Base-by-base conservation (phyloP, 106 monocot genomes). In the Dactylorhiza incarnata region DNA sequence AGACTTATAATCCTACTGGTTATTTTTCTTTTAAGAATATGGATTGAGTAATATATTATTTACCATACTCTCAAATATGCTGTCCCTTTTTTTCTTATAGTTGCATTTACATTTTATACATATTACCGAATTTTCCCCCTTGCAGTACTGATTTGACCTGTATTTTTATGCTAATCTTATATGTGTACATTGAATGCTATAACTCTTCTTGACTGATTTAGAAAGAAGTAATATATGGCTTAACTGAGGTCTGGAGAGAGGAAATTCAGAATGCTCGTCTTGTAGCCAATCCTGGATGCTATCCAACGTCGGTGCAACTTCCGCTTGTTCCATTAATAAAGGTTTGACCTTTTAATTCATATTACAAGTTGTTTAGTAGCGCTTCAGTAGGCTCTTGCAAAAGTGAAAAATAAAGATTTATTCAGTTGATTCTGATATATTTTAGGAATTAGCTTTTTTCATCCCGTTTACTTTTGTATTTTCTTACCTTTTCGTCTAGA, bases 271-370 rank as follows among this genome's bases (percentile, higher is more conserved):
- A 78, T 61, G 91, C 99, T 59, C 81, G 88, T 5, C 82, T 99
- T 61, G 92, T 99, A 77, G 99, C 99, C 56, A 99, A 99, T 85
- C 99, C 99, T 77, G 99, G 99, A 16, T 99, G 99, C 75, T 99
- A 94, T 74, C 99, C 99, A 51, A 99, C 99, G 45, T 92, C 89
- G 26, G 81, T 92, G 75, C 99, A 94, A 76, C 89, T 99, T 82
- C 99, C 94, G 59, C 99, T 99, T 52, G 68, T 99, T 77, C 99
- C 99, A 24, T 82, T 94, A 43, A 88, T 99, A 73, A 88, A 94
- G 94, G 99, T 92, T 69, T 67, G 86, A 71, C 12, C 22, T 63
- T 54, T 45, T 74, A 48, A 14, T 76, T 66, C 11, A 22, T 72
- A 72, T 48, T 11, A 49, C 69, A 45, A 17, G n/a, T 4, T 29